These are phyloP conservation scores for Powellomyces hirtus DNA, from an alignment of 192 early-diverging fungal species.

Conservation along the genomic window DNA sequence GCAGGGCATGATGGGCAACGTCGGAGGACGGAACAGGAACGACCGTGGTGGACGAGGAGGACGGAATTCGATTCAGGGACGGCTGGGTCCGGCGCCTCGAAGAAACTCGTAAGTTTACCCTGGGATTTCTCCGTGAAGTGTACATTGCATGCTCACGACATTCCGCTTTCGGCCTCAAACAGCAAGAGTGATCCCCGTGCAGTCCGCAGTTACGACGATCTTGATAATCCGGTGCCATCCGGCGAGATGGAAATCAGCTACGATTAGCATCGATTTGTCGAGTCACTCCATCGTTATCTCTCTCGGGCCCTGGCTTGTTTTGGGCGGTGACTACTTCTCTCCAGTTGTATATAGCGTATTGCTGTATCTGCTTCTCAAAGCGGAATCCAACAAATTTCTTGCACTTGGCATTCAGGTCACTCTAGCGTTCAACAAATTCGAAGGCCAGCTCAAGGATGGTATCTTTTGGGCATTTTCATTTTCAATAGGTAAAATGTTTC, in stretches of 20 bases:
- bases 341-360: no score
- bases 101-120: conserved; percentile 12
- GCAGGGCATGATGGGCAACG: no score
- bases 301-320: no score
- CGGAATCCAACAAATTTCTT: no score
- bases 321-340: no score
- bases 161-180: not conserved
- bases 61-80: not conserved
- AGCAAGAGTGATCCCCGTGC: conserved; percentile 57
- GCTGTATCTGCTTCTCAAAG: no score
- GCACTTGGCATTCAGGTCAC: no score
- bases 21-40: no score
- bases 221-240: conserved; percentile 82
- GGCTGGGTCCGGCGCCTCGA: conserved; percentile 17
- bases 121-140: not conserved
- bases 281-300: not conserved
- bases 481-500: no score
- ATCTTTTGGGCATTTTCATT: no score
- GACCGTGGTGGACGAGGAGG: conserved; percentile 14
- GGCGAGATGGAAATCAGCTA: conserved; percentile 58
- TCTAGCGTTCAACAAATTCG: no score
- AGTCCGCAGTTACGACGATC: conserved; percentile 82
- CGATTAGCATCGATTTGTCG: conserved; percentile 21
- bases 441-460: no score
- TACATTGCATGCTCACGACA: not conserved